Evolutionary conservation across 1,284 basidiomycete genomes (phyloP).

Genomic region (Schizophyllum amplum): DNA sequence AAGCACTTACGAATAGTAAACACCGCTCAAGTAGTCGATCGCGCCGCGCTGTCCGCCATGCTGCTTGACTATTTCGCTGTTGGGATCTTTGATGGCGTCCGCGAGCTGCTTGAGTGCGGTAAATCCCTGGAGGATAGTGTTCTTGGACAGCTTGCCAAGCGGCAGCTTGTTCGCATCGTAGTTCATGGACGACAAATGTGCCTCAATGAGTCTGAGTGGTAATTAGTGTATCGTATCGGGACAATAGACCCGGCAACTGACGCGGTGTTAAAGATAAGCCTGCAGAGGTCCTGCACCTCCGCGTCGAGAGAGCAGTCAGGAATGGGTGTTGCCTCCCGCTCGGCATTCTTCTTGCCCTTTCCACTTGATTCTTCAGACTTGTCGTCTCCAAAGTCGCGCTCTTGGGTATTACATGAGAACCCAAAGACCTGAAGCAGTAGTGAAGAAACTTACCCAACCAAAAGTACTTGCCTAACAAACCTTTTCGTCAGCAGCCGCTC

Average conservation of each 20-base stretch:
- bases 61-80: constrained; percentile 28
- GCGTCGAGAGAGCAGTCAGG: constrained; percentile 38
- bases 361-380: constrained; percentile 24
- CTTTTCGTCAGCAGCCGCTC: too few relatives aligned
- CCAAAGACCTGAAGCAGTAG: too few relatives aligned
- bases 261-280: constrained; percentile 49
- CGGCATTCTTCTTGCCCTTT: constrained; percentile 30
- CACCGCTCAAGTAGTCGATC: constrained; percentile 38
- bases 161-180: constrained; percentile 66
- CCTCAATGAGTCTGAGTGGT: constrained; percentile 41
- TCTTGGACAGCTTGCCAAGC: constrained; percentile 50
- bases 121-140: constrained; percentile 51
- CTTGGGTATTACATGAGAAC: too few relatives aligned
- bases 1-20: constrained; percentile 49
- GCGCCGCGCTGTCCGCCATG: constrained; percentile 32
- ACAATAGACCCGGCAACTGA: constrained; percentile 16
- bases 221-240: not conserved
- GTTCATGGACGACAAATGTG: constrained; percentile 56
- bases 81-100: constrained; percentile 42
- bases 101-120: constrained; percentile 50
- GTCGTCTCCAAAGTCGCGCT: constrained; percentile 43
- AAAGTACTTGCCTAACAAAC: constrained; percentile 58
- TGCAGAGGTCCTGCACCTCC: constrained; percentile 43
- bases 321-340: constrained; percentile 32
- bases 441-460: too few relatives aligned